Evolutionary conservation across 1,139 yeast genomes (phyloP).

Genomic region (Debaryomycetaceae sp.): DNA sequence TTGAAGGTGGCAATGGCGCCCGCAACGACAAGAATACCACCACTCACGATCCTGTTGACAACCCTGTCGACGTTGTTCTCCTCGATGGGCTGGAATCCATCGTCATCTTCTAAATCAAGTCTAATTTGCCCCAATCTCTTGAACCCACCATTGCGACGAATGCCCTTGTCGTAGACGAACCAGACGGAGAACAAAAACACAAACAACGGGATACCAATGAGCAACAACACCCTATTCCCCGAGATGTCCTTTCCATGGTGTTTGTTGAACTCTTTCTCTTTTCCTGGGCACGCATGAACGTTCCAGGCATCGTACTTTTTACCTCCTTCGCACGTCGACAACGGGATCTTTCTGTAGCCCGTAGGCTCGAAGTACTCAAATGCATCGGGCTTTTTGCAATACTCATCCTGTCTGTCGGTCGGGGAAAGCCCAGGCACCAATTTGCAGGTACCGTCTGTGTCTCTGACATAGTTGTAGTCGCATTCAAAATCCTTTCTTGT

Average conservation of each 20-base stretch:
- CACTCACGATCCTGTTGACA: constrained; percentile 57
- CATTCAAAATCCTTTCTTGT: constrained; percentile 89
- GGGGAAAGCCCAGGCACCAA: constrained; percentile 70
- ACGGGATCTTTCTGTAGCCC: constrained; percentile 43
- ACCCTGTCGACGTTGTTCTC: constrained; percentile 59
- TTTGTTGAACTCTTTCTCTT: constrained; percentile 57
- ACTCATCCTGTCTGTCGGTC: constrained; percentile 52
- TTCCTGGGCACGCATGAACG: constrained; percentile 87
- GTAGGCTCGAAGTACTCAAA: constrained; percentile 52
- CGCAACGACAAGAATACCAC: constrained; percentile 54
- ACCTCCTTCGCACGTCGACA: constrained; percentile 45
- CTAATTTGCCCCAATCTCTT: constrained; percentile 82
- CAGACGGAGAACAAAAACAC: constrained; percentile 57
- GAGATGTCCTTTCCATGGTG: constrained; percentile 53
- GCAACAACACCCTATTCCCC: constrained; percentile 50
- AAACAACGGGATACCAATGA: constrained; percentile 54
- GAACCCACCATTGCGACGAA: constrained; percentile 76
- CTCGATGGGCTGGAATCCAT: constrained; percentile 59
- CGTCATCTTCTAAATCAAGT: constrained; percentile 72
- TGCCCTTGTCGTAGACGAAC: constrained; percentile 79
- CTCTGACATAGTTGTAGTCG: constrained; percentile 76
- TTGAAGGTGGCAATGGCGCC: constrained; percentile 38
- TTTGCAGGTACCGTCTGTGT: constrained; percentile 80
- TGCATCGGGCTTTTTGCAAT: constrained; percentile 54
- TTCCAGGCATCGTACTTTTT: constrained; percentile 55